Percentiles rank a stretch among this genome's conserved stretches.
Evolutionary conservation across 1,284 basidiomycete genomes (phyloP).

Genomic region (Termitomyces sp.): DNA sequence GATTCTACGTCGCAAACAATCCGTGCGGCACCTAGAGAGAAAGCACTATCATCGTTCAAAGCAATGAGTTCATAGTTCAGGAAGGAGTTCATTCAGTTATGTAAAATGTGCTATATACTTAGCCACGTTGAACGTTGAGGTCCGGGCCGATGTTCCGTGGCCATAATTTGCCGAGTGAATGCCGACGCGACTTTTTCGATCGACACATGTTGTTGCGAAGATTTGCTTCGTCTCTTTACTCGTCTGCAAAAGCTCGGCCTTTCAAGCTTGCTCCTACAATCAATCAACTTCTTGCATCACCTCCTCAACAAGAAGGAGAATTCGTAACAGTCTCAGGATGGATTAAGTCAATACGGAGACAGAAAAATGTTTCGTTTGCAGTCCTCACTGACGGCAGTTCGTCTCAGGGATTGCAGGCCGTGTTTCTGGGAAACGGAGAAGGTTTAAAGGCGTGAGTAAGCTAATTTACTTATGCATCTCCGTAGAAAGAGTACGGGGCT

Average conservation of each 20-base stretch:
- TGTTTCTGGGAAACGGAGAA: slow-evolving; percentile 44
- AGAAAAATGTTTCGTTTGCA: slow-evolving; percentile 84
- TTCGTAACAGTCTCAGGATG: slow-evolving; percentile 61
- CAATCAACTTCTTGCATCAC: slow-evolving; percentile 45
- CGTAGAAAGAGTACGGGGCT: background rate
- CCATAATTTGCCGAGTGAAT: background rate
- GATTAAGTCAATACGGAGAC: slow-evolving; percentile 78
- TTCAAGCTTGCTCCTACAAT: slow-evolving; percentile 49
- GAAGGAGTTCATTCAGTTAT: background rate
- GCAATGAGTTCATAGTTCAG: background rate
- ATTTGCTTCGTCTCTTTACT: slow-evolving; percentile 19
- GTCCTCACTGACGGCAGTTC: slow-evolving; percentile 81
- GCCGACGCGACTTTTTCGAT: background rate
- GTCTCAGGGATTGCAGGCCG: slow-evolving; percentile 67
- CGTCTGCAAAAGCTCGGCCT: slow-evolving; percentile 7
- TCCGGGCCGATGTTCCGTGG: background rate
- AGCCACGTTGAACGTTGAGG: background rate
- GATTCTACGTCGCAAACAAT: background rate
- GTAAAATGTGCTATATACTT: too few species aligned
- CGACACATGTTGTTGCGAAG: too few species aligned
- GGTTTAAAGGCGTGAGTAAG: slow-evolving; percentile 37
- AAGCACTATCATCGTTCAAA: background rate
- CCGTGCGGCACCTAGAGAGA: background rate
- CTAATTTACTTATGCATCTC: background rate
- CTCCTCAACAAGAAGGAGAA: slow-evolving; percentile 11